phyloP scores from a whole-genome alignment of 2,329 filamentous ascomycete species.

The Paecilomyces niveus region DNA sequence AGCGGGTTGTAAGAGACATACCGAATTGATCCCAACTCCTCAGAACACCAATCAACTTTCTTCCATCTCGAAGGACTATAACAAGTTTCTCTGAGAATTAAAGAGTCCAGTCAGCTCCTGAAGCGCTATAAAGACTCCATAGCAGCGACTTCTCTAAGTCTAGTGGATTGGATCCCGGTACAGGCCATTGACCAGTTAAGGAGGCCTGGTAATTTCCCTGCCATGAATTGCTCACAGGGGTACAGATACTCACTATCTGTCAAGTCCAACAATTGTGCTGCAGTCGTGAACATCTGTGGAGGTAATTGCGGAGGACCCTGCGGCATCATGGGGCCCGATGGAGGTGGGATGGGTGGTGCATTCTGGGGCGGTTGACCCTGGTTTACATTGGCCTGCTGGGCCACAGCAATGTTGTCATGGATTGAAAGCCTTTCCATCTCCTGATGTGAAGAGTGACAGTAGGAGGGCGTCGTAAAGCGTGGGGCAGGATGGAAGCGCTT shows the following conservation, averaged over 20 bases:
- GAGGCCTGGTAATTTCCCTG: background rate
- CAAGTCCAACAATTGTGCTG: constrained; percentile 87
- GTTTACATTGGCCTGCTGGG: constrained; percentile 20
- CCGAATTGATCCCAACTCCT: constrained; percentile 98
- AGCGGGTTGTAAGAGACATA: constrained; percentile 38
- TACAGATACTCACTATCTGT: constrained; percentile 73
- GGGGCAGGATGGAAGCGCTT: background rate
- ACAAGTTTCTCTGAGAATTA: constrained; percentile 78
- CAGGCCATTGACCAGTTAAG: background rate
- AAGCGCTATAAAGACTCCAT: background rate
- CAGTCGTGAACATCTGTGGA: constrained; percentile 97
- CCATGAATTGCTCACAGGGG: constrained; percentile 13
- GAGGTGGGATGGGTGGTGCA: constrained; percentile 18
- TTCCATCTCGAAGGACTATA: constrained; percentile 82
- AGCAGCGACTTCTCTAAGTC: background rate
- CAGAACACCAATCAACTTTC: constrained; percentile 87
- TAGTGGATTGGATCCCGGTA: background rate
- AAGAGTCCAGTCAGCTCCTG: constrained; percentile 2
- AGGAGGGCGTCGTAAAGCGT: constrained; percentile 1
- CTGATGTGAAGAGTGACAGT: constrained; percentile 2
- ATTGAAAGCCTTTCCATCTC: constrained; percentile 31
- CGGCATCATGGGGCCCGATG: constrained; percentile 12
- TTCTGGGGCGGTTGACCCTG: constrained; percentile 22
- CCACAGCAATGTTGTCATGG: constrained; percentile 23
- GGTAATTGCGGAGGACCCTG: constrained; percentile 42